Base-by-base conservation (phyloP, 805 yeast species). In the Yarrowia sp. region DNA sequence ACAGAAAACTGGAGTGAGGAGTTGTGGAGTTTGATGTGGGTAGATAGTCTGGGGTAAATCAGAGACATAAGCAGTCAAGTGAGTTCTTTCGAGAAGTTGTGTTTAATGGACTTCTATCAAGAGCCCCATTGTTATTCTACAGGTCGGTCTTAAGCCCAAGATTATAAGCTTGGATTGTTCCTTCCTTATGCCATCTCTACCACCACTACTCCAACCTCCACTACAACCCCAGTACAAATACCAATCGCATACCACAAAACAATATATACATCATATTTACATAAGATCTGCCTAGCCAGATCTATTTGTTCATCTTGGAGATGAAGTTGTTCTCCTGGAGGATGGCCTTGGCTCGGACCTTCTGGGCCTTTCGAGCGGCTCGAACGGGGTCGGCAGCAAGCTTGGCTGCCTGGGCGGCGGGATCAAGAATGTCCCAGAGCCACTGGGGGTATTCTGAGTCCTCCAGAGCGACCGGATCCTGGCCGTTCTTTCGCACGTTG, bases 371-470 rank as follows among this genome's bases (percentile, higher is more conserved):
- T 73, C 88, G 84, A 75, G 93, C 89, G 69, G 81, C 81, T 77
- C 82, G 83, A 60, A 86, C 80, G 44, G 90, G 90, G 65, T 84
- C 84, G 28, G 79, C 80, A 60, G 83, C 86, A 42, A 88, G 79
- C 69, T 82, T 79, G 32, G 79, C 82, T 65, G 81, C 79, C 71
- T 84, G 86, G n/a, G 83, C 83, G 42, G 83, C 83, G 61, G 83
- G 79, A 74, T 92, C 96, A 36, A 92, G 81, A 55, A 90, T 79
- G 5, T 82, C 84, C 98, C 98, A 95, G 63, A 93, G 81, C 99
- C 99, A 93, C 50, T 83, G 89, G 5, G 99, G 99, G 73, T 93
- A 93, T 71, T 92, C 96, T 42, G 80, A 80, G 74, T 95, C 98
- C 67, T 88, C 90, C 64, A 88, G 76, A 1, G 98, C 98, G 5